Base-by-base conservation (phyloP, 2,329 filamentous ascomycete species). In the Zasmidium angulare region DNA sequence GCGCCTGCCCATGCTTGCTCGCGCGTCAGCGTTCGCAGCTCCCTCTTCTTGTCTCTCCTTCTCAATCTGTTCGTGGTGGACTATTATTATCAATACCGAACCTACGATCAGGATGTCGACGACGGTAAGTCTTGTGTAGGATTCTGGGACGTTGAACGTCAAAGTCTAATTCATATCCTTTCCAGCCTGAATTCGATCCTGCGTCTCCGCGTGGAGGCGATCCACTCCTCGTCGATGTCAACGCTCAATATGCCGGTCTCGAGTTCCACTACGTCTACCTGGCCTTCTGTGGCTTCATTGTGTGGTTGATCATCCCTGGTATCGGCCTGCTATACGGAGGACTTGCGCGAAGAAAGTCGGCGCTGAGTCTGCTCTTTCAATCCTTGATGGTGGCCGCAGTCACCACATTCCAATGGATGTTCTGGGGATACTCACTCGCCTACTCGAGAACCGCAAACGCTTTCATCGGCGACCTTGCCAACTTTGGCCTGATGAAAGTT, bases 291-390 rank as follows among this genome's bases (percentile, higher is more conserved):
- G 78, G 76, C 14, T 85, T 83, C 71, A 78, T 88, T 55, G 85
- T 88, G 55, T 88, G 84, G 81, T 73, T 88, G 53, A 89, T 89
- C 69, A 86, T 88, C 58, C 86, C 86, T 0, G 86, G 85, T 20
- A 85, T 89, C 64, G 86, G 85, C 50, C 78, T 89, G 7, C 75
- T 89, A 0, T 88, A 89, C 72, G 82, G 84, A 58, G 86, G 86
- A 55, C 79, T 89, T 24, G 81, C 85, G 3, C 80, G 84, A 31
- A 78, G 85, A 63, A 88, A 88, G 74, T 86, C 84, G 14, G 82
- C 85, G 4, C 76, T 88, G 24, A 76, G 84, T 2, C 75, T 88
- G 51, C 76, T 89, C 1, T 88, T 88, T 72, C 86, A 88, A 69
- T 82, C 81, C 7, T 75, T 87, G 31, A 80, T 86, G 72, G 81